phyloP scores from a whole-genome alignment of 1,284 basidiomycete genomes.

The Melanopsichium pennsylvanicum region DNA sequence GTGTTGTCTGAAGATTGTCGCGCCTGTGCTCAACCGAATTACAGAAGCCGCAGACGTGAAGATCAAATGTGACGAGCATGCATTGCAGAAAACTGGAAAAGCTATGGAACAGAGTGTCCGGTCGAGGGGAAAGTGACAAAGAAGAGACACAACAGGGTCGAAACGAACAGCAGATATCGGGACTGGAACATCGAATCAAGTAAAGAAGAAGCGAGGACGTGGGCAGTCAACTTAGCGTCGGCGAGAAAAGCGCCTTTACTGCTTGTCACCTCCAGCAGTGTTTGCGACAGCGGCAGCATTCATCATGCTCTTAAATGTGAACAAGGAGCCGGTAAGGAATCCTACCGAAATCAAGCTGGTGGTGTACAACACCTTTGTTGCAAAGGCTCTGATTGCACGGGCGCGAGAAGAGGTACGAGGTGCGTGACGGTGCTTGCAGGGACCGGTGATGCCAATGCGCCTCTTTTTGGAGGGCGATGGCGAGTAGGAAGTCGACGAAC shows the following conservation, averaged over 20 bases:
- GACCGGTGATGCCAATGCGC: constrained; percentile 1
- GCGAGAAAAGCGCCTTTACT: neutral
- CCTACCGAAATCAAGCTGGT: constrained; percentile 29
- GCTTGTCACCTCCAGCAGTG: constrained; percentile 9
- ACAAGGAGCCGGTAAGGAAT: constrained; percentile 28
- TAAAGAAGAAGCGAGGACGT: neutral
- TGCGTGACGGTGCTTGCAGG: neutral
- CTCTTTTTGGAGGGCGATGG: constrained; percentile 8
- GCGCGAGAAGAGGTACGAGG: neutral
- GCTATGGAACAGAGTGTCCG: neutral
- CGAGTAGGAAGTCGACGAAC: neutral
- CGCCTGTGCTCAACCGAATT: too few species aligned
- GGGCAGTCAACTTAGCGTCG: too few species aligned
- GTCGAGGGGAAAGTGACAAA: neutral
- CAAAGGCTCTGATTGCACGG: neutral
- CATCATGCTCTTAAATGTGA: constrained; percentile 43
- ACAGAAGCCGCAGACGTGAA: too few species aligned
- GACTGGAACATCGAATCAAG: neutral
- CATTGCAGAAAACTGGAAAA: neutral
- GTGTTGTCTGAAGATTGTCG: too few species aligned
- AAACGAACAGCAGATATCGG: neutral
- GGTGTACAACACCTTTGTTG: constrained; percentile 9
- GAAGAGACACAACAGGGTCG: neutral
- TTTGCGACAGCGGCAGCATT: constrained; percentile 32
- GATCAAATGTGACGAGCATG: neutral